Conservation (phyloP, 371 early-diverging fungal species). For the Mortierella sp. region DNA sequence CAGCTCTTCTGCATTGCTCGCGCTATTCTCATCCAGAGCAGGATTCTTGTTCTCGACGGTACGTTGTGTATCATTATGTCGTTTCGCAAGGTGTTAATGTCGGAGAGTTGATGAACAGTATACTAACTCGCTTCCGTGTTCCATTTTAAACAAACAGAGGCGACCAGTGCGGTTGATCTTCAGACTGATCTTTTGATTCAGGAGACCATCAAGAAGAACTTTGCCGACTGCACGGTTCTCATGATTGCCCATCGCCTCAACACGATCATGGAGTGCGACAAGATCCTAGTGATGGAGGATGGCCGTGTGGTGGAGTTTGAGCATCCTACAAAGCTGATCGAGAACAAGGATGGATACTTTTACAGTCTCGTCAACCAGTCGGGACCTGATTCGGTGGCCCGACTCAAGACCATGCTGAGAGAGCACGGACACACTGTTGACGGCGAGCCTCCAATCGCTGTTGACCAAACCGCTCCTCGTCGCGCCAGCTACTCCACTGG, state of each 20-base stretch:
- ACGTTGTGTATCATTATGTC: neutral
- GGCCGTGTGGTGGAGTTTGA: constrained; percentile 88
- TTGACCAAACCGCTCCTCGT: constrained; percentile 5
- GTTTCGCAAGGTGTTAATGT: neutral
- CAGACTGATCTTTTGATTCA: constrained; percentile 81
- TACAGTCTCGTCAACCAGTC: constrained; percentile 62
- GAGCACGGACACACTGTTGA: constrained; percentile 50
- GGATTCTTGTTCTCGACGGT: constrained; percentile 69
- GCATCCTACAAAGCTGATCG: constrained; percentile 70
- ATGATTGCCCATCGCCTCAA: constrained; percentile 88
- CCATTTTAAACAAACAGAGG: constrained; percentile 29
- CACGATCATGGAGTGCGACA: constrained; percentile 89
- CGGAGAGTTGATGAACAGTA: neutral
- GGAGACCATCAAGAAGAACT: constrained; percentile 83
- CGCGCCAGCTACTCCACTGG: neutral
- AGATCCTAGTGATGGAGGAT: constrained; percentile 84
- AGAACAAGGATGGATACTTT: constrained; percentile 70
- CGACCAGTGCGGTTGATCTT: constrained; percentile 74
- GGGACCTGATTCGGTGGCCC: constrained; percentile 54
- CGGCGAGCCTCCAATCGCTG: constrained; percentile 28
- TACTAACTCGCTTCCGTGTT: neutral
- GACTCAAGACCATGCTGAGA: constrained; percentile 55
- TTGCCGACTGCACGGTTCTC: constrained; percentile 85
- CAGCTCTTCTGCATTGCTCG: constrained; percentile 64
- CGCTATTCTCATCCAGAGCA: constrained; percentile 13